Percentiles rank a stretch among this genome's conserved stretches.
These are phyloP conservation scores for Erythrophleum fordii DNA, from an alignment of 306 rosid species.

Conservation along the genomic window DNA sequence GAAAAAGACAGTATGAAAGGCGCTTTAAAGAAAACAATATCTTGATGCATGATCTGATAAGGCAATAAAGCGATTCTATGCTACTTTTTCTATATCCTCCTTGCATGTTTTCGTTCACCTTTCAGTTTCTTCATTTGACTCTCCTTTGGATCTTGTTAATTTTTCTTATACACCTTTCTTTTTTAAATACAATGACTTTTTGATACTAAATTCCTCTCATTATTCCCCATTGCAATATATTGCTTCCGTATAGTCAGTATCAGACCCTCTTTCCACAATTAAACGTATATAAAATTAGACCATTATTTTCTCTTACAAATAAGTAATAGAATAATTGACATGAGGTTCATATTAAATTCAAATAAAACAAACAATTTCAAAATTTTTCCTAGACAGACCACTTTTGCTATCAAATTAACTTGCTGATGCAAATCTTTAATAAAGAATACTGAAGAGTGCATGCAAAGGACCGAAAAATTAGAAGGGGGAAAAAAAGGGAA, in stretches of 20 bases:
- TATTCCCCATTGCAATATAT: slow-evolving; percentile 15
- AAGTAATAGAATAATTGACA: not conserved
- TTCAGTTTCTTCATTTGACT: slow-evolving; percentile 44
- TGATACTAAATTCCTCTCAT: slow-evolving; percentile 21
- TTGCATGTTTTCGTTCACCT: slow-evolving; percentile 42
- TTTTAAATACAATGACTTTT: not conserved
- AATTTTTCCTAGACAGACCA: slow-evolving; percentile 27
- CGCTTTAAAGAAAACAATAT: slow-evolving; percentile 42
- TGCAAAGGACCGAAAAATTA: slow-evolving; percentile 1
- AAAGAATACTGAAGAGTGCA: slow-evolving; percentile 43
- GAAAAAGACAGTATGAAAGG: slow-evolving; percentile 28
- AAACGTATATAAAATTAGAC: slow-evolving; percentile 9
- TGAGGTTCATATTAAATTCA: slow-evolving; percentile 21
- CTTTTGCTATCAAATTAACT: slow-evolving; percentile 38
- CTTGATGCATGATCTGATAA: slow-evolving; percentile 33
- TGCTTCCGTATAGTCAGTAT: slow-evolving; percentile 21
- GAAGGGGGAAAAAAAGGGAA: not conserved
- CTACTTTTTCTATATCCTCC: slow-evolving; percentile 43
- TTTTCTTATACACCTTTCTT: slow-evolving; percentile 8
- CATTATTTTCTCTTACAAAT: not conserved
- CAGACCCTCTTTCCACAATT: slow-evolving; percentile 18
- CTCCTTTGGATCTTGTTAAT: slow-evolving; percentile 21
- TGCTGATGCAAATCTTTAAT: slow-evolving; percentile 57
- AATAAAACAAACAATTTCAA: slow-evolving; percentile 29
- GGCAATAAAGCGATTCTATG: slow-evolving; percentile 28